These are phyloP conservation scores for Pythium sukuiense DNA, from an alignment of 352 stramenopile genomes.

Conservation along the genomic window DNA sequence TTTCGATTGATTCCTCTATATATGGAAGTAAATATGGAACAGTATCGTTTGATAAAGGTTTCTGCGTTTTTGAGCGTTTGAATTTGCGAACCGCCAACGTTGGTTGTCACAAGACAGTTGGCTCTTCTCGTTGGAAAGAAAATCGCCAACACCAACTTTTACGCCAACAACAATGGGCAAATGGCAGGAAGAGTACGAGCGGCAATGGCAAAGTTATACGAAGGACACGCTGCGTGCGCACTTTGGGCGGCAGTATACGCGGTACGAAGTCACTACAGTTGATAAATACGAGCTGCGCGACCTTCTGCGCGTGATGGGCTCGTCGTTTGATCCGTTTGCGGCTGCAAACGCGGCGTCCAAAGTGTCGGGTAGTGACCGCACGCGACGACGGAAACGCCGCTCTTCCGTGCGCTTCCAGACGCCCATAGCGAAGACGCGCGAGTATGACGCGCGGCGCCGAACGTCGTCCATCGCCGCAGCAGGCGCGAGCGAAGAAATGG, in stretches of 20 bases:
- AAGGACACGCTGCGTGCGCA: conserved; percentile 32
- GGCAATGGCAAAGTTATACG: conserved; percentile 52
- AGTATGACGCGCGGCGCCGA: neutral
- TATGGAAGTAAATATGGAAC: neutral
- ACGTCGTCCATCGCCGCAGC: neutral
- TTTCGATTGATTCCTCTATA: neutral
- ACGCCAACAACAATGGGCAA: conserved; percentile 21
- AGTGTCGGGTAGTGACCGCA: neutral
- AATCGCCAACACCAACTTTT: conserved; percentile 1
- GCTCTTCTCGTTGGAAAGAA: conserved; percentile 1
- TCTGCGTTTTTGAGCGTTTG: conserved; percentile 23
- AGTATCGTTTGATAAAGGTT: conserved; percentile 10
- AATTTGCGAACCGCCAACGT: conserved; percentile 14
- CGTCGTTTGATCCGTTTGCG: conserved; percentile 21
- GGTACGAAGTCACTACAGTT: conserved; percentile 29
- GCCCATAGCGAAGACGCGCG: conserved; percentile 3
- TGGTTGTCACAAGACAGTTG: conserved; percentile 10
- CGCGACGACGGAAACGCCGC: conserved; percentile 2
- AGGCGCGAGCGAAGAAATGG: neutral
- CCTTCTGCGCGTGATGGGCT: conserved; percentile 34
- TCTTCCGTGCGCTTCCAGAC: conserved; percentile 30
- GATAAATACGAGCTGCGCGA: conserved; percentile 45
- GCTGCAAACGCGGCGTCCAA: neutral
- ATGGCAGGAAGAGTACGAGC: conserved; percentile 72
- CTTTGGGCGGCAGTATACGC: conserved; percentile 36